phyloP scores from a whole-genome alignment of 2,329 filamentous ascomycete genomes.

The Arthrobotrys sinensis region DNA sequence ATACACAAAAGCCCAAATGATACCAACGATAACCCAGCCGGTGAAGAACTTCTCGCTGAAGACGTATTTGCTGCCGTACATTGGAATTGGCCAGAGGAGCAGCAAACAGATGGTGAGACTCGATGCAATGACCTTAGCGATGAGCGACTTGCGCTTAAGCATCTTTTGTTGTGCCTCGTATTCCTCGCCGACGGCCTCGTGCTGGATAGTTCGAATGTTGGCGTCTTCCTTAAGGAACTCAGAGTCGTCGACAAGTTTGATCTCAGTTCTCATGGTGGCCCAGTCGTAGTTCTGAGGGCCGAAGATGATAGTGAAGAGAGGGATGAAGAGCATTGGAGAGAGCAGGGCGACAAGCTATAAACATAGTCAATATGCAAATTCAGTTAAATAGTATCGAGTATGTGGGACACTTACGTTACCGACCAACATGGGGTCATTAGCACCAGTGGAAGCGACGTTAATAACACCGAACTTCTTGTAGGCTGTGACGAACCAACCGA shows the following conservation, averaged over 20 bases:
- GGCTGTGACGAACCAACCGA: conserved; percentile 84
- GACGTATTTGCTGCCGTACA: conserved; percentile 87
- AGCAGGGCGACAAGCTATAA: conserved; percentile 84
- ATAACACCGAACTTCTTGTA: conserved; percentile 79
- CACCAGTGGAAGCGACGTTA: conserved; percentile 81
- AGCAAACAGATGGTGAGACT: conserved; percentile 79
- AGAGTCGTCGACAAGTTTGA: conserved; percentile 83
- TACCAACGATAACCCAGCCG: conserved; percentile 82
- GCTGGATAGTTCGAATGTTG: conserved; percentile 70
- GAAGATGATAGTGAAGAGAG: conserved; percentile 80
- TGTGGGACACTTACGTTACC: conserved; percentile 50
- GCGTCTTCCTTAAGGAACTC: conserved; percentile 68
- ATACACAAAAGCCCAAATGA: conserved; percentile 81
- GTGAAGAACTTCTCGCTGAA: conserved; percentile 87
- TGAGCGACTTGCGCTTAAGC: conserved; percentile 69
- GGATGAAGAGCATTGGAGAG: conserved; percentile 81
- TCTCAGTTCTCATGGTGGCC: conserved; percentile 80
- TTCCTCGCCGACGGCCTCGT: conserved; percentile 66
- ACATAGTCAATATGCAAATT: conserved; percentile 3
- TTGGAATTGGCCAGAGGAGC: conserved; percentile 90
- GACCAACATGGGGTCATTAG: conserved; percentile 65
- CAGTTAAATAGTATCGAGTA: not conserved
- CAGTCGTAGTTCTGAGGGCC: conserved; percentile 87
- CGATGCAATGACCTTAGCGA: conserved; percentile 70
- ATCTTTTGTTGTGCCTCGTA: conserved; percentile 64